phyloP scores from a whole-genome alignment of 108 stramenopile genomes.

The Nitzschia sp. region DNA sequence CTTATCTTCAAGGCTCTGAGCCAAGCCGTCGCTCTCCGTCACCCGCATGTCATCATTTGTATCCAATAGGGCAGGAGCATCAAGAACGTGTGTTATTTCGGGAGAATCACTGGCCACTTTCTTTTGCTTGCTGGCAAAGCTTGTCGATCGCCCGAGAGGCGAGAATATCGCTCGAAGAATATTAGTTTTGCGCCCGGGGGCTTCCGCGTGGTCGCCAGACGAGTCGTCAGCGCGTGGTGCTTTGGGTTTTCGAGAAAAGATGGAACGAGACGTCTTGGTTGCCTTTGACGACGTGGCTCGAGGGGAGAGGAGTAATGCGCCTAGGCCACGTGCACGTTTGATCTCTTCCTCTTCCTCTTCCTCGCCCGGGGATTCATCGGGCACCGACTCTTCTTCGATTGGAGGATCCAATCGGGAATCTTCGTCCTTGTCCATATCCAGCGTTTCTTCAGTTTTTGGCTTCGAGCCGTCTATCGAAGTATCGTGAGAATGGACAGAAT shows the following conservation, averaged over 20 bases:
- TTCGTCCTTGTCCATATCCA: too few species aligned
- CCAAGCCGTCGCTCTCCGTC: too few species aligned
- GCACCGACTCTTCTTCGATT: too few species aligned
- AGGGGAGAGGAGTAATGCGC: not conserved
- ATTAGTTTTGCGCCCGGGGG: not conserved
- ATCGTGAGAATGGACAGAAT: not conserved
- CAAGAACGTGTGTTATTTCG: too few species aligned
- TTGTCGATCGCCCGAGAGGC: not conserved
- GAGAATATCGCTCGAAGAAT: not conserved
- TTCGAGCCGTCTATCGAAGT: not conserved
- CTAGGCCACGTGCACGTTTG: not conserved
- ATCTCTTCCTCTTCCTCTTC: not conserved
- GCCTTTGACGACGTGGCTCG: not conserved
- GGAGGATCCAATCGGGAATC: too few species aligned
- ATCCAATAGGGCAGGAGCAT: too few species aligned
- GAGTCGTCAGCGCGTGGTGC: not conserved
- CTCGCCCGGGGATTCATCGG: not conserved
- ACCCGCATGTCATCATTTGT: too few species aligned
- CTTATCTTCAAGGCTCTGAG: too few species aligned
- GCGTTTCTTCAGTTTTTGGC: too few species aligned
- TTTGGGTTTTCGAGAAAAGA: not conserved
- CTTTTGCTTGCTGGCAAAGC: not conserved
- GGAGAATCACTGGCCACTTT: too few species aligned
- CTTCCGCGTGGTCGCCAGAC: not conserved
- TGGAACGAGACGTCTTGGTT: not conserved